Base-by-base conservation (phyloP, 768 basidiomycete genomes). In the Pisolithus albus region DNA sequence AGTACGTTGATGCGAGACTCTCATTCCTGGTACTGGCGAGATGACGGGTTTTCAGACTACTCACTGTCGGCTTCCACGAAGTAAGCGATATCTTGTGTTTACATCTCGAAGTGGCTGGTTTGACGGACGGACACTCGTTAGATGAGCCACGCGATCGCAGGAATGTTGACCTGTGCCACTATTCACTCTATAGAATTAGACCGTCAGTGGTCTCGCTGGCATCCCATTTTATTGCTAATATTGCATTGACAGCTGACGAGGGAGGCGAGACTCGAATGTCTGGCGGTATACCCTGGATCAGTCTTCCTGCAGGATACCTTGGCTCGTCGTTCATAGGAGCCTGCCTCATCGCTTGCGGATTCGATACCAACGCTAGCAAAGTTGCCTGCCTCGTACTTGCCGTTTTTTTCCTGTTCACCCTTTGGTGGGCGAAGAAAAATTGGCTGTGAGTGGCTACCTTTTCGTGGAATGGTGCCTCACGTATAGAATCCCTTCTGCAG, bases 31-130 rank as follows among this genome's bases (percentile, higher is more conserved):
- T 47, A 47, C 34, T 24, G 30, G 36, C 36, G 46, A 32, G 45
- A 61, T 66, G 46, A 66, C 62, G 28, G 8, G 19, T 56, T 47
- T 28, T 24, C 57, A 88, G 89, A 60, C 65, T 92, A 49, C 76
- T 92, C 47, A 91, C 90, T 1, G 90, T 92, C 44, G 90, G 90
- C 45, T 91, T 92, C 63, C 90, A 92, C 68, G 90, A 92, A 73
- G 88, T 86, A 58, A 53, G 58, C 28, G 16, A 34, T 10, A 16
- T n/a, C 18, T 15, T 28, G 65, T 58, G 23, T 13, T 26, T 47
- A 41, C 39, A 37, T 21, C 28, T 10, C 41, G 47, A 39, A 39
- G 42, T 36, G 23, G 16, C 18, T 49, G 32, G 37, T 44, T 18
- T 49, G 6, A 7, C 37, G 34, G 32, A 55, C 50, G 15, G 47